Conservation (phyloP, 768 basidiomycete species). For the Boletus tomentosulus region DNA sequence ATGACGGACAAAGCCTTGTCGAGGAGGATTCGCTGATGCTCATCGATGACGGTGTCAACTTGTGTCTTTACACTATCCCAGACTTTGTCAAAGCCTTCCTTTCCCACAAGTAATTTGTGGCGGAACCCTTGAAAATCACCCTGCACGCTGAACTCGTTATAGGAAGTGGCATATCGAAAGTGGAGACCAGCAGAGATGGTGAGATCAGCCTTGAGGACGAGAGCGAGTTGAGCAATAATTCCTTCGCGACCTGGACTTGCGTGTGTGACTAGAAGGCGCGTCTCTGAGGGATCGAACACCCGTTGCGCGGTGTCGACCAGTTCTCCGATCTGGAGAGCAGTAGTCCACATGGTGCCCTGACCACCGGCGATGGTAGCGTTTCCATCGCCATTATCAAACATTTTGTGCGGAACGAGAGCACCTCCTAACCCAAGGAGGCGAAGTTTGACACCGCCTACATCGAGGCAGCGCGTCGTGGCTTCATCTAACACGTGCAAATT, state of each 20-base stretch:
- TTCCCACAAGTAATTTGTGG: slow-evolving; percentile 71
- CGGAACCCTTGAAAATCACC: slow-evolving; percentile 85
- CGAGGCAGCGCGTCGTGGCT: slow-evolving; percentile 87
- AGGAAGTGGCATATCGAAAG: slow-evolving; percentile 94
- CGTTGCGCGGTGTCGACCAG: slow-evolving; percentile 96
- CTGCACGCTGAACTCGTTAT: slow-evolving; percentile 96
- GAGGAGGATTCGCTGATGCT: slow-evolving; percentile 80
- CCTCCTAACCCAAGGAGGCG: slow-evolving; percentile 95
- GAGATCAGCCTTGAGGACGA: slow-evolving; percentile 90
- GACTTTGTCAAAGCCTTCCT: slow-evolving; percentile 84
- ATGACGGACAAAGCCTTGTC: slow-evolving; percentile 87
- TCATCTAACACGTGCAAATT: slow-evolving; percentile 94
- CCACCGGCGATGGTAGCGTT: slow-evolving; percentile 97
- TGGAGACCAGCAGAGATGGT: slow-evolving; percentile 93
- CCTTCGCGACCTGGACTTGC: slow-evolving; percentile 92
- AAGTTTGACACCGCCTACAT: slow-evolving; percentile 90
- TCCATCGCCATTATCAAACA: slow-evolving; percentile 93
- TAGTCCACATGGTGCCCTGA: slow-evolving; percentile 98
- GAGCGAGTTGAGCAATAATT: slow-evolving; percentile 83
- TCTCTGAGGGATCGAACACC: slow-evolving; percentile 89
- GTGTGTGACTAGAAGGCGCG: slow-evolving; percentile 89
- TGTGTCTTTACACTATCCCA: slow-evolving; percentile 92
- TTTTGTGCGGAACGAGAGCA: slow-evolving; percentile 90
- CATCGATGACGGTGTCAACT: slow-evolving; percentile 89
- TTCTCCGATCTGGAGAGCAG: slow-evolving; percentile 95